Evolutionary conservation across 2,329 filamentous ascomycete genomes (phyloP), one percentile per base, ranked within the genome.

Genomic region (Pseudogymnoascus sp.): DNA sequence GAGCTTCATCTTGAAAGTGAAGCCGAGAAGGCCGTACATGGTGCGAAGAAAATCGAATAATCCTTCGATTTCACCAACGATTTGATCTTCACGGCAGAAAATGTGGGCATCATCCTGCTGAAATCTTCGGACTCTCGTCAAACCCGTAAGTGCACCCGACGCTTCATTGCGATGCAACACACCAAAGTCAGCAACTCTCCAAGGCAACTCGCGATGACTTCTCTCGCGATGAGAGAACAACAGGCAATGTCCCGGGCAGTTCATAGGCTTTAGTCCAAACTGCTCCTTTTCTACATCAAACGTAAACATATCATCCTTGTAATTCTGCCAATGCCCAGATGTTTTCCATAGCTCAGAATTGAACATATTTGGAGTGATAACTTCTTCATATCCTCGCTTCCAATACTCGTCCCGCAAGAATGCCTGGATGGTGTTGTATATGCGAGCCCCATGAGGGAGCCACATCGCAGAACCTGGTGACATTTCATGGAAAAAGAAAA

Each of bases 31-130:
- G 53, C 91, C 90, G 74, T 92, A 92, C 53, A 97, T 86, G 60
- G 84, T 79, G 69, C 86, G 81, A 68, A 98, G 79, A 77, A 98
- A 97, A 73, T 96, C 91, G 70, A 98, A 97, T 3, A 96, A 80
- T 38, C 82, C 88, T 63, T 88, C 86, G 43, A 98, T 92, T 73
- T 96, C 91, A 60, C 84, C 79, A 70, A 79, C 80, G 67, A 84
- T 83, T 77, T 96, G 91, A 65, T 91, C 88, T 70, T 91, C 85
- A 24, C 88, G 87, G 78, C 93, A 97, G 82, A 99, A 96, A 69
- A 97, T 95, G 75, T 99, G 95, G 2, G 90, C 90, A 75, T 99
- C 95, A 71, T 99, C 95, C 78, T 98, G 93, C 74, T 95, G 89
- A 80, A 99, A 98, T 69, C 93, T 87, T 59, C 95, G 87, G 10